These are phyloP conservation scores for Microdochium nivale DNA, from an alignment of 2,329 filamentous ascomycete species.

Conservation along the genomic window DNA sequence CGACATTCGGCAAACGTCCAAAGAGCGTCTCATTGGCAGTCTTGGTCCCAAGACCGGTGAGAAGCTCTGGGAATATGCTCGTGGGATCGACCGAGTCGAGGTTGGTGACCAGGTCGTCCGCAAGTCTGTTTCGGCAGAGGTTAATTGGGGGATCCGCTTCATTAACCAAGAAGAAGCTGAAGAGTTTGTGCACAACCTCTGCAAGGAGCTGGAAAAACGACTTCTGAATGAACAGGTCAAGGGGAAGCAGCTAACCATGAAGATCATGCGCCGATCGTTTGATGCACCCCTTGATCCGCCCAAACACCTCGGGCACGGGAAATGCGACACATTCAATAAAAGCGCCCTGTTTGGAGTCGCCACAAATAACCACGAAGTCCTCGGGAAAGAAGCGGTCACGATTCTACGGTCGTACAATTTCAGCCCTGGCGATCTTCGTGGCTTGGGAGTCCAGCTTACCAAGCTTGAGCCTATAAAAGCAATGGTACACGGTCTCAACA, in stretches of 20 bases:
- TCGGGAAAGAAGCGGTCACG: constrained; percentile 77
- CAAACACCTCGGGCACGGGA: constrained; percentile 91
- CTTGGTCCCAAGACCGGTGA: constrained; percentile 90
- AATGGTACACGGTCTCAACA: constrained; percentile 45
- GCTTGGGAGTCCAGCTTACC: constrained; percentile 86
- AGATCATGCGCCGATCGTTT: constrained; percentile 80
- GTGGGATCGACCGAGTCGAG: constrained; percentile 77
- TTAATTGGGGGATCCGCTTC: constrained; percentile 97
- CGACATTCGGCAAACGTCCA: constrained; percentile 69
- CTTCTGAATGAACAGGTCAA: constrained; percentile 77
- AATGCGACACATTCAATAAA: constrained; percentile 92
- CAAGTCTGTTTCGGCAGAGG: constrained; percentile 93
- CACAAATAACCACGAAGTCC: constrained; percentile 62
- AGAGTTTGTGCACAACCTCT: constrained; percentile 79
- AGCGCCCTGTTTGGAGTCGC: constrained; percentile 74
- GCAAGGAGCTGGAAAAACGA: constrained; percentile 73
- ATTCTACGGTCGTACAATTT: constrained; percentile 77
- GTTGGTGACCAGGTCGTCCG: constrained; percentile 78
- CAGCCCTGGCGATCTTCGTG: constrained; percentile 85
- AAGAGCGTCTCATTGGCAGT: constrained; percentile 62
- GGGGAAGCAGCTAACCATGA: constrained; percentile 83
- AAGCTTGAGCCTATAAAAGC: constrained; percentile 75
- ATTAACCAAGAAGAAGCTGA: constrained; percentile 87
- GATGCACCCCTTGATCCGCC: constrained; percentile 86
- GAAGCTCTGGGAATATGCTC: constrained; percentile 81